phyloP scores from a whole-genome alignment of 106 monocot species.

The Phalaenopsis equestris region DNA sequence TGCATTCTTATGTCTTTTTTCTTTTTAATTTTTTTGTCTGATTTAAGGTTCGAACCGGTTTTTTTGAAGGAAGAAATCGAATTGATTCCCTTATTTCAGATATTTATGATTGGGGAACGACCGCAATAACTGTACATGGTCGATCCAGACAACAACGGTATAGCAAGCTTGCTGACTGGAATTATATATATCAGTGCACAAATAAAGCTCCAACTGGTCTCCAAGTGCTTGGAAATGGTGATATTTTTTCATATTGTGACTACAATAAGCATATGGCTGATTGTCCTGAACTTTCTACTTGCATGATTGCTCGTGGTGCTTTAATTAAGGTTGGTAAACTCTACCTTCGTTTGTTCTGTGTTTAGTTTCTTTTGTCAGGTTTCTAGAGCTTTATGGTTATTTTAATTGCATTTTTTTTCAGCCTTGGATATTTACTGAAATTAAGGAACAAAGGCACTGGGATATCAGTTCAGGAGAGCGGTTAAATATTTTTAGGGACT shows the following conservation, averaged over 20 bases:
- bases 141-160: slow-evolving; percentile 91
- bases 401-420: slow-evolving; percentile 7
- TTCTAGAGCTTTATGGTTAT: not conserved
- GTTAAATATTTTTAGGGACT: slow-evolving; percentile 66
- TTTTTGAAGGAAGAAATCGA: slow-evolving; percentile 83
- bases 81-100: slow-evolving; percentile 73
- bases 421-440: slow-evolving; percentile 98
- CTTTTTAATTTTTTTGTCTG: slow-evolving; percentile 4
- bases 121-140: slow-evolving; percentile 83
- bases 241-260: slow-evolving; percentile 75
- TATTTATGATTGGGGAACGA: slow-evolving; percentile 67
- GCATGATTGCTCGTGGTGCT: slow-evolving; percentile 87
- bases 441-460: slow-evolving; percentile 94
- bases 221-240: slow-evolving; percentile 86
- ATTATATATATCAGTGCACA: slow-evolving; percentile 80
- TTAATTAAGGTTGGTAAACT: slow-evolving; percentile 60
- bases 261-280: slow-evolving; percentile 58
- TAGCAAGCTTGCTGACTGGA: slow-evolving; percentile 93
- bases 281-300: slow-evolving; percentile 57
- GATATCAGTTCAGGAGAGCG: slow-evolving; percentile 79
- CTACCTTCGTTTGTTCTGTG: not conserved
- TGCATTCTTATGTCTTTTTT: not conserved
- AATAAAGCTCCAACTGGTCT: slow-evolving; percentile 50
- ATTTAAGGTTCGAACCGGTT: slow-evolving; percentile 69
- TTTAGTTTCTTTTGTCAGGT: not conserved